Percentiles rank a stretch among this genome's conserved stretches.
Conservation (phyloP, 345 rosid genomes). For the Populus pruinosa region DNA sequence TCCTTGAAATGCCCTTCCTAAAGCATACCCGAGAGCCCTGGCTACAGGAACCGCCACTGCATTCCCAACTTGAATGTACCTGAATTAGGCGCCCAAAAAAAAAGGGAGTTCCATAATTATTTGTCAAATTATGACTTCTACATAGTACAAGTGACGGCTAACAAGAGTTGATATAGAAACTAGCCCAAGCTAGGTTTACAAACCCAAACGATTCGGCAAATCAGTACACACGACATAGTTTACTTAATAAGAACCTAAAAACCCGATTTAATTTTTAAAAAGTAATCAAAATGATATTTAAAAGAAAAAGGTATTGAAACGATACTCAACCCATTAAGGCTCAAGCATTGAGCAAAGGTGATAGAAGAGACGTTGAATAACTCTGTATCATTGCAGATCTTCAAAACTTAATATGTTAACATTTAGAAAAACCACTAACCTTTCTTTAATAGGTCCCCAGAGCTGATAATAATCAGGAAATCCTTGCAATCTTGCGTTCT, state of each 20-base stretch:
- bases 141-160: too few species aligned
- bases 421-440: constrained; percentile 26
- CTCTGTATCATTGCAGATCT: background rate
- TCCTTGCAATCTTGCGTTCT: constrained; percentile 73
- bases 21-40: constrained; percentile 53
- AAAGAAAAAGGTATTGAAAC: too few species aligned
- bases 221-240: too few species aligned
- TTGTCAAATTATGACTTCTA: background rate
- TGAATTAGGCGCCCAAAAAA: background rate
- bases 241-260: too few species aligned
- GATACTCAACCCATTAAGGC: too few species aligned
- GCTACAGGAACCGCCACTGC: constrained; percentile 79
- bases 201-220: too few species aligned
- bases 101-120: background rate
- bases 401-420: background rate
- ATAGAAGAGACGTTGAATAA: background rate
- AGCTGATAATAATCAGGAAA: constrained; percentile 67
- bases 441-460: constrained; percentile 56
- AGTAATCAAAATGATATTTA: too few species aligned
- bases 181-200: too few species aligned
- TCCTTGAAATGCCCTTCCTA: constrained; percentile 46
- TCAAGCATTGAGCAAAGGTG: too few species aligned
- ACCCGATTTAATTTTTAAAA: too few species aligned
- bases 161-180: too few species aligned
- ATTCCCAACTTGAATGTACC: constrained; percentile 78